Percentiles rank a stretch among this genome's conserved stretches.
Conservation (phyloP, 139 green algal genomes). For the Tetradesmus lagerheimii region DNA sequence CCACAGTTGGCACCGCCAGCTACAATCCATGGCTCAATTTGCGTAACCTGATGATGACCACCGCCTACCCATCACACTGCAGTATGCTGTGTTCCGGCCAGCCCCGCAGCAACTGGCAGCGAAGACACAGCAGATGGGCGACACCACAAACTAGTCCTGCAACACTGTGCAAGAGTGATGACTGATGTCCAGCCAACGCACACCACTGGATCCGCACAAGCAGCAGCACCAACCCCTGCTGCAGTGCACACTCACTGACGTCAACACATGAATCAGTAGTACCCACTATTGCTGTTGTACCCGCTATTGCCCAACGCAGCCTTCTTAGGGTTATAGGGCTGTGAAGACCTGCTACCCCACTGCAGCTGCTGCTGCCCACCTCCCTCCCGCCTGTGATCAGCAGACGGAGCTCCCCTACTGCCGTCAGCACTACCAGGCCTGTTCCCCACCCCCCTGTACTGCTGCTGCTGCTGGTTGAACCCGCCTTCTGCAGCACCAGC, state of each 20-base stretch:
- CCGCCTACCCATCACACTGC: too few species aligned
- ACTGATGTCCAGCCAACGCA: too few species aligned
- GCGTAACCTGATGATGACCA: too few species aligned
- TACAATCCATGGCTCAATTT: too few species aligned
- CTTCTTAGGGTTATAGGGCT: slow-evolving; percentile 2
- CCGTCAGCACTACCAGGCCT: neutral
- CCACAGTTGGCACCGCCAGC: too few species aligned
- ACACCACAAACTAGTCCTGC: too few species aligned
- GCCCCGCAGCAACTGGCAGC: too few species aligned
- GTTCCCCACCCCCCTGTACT: neutral
- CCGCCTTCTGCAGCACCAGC: neutral
- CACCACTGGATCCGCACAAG: neutral
- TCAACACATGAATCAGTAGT: too few species aligned
- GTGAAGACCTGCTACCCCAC: neutral
- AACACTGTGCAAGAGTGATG: too few species aligned
- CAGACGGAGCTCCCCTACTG: neutral
- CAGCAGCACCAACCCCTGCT: neutral
- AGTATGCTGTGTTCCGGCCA: too few species aligned
- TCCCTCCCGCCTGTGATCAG: neutral
- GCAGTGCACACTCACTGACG: neutral
- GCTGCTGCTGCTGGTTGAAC: neutral
- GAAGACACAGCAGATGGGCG: too few species aligned
- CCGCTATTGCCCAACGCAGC: neutral
- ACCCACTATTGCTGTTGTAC: neutral
- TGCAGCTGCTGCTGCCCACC: slow-evolving; percentile 2